These are phyloP conservation scores for Phalaenopsis aphrodite DNA, from an alignment of 106 monocot species.

Conservation along the genomic window DNA sequence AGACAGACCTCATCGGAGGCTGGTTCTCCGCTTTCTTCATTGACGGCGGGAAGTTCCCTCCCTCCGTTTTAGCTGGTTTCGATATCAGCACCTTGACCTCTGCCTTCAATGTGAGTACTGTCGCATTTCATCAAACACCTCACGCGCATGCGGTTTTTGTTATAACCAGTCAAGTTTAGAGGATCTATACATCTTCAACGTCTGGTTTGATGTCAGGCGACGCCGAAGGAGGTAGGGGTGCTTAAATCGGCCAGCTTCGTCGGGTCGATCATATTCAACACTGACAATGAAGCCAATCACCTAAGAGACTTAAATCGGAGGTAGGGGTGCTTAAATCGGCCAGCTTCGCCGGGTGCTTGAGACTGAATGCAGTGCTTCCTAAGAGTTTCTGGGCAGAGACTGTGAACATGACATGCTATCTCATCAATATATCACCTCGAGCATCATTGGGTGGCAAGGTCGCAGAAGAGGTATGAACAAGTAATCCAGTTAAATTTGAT, in stretches of 20 bases:
- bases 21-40: conserved; percentile 57
- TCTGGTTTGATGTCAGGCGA: conserved; percentile 25
- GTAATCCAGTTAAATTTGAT: too few relatives aligned
- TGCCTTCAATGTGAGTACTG: conserved; percentile 63
- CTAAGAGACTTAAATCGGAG: too few relatives aligned
- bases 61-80: conserved; percentile 64
- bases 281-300: conserved; percentile 18
- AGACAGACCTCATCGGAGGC: not conserved
- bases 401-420: too few relatives aligned
- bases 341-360: too few relatives aligned
- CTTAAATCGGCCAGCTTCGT: conserved; percentile 14
- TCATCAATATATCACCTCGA: too few relatives aligned
- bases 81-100: conserved; percentile 30
- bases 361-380: too few relatives aligned
- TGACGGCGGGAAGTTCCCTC: conserved; percentile 48
- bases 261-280: conserved; percentile 53
- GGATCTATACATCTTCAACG: not conserved
- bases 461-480: too few relatives aligned
- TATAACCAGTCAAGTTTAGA: too few relatives aligned
- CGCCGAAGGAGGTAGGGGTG: conserved; percentile 28
- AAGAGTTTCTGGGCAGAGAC: too few relatives aligned
- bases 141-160: too few relatives aligned
- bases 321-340: too few relatives aligned
- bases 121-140: not conserved
- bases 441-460: too few relatives aligned